phyloP scores from a whole-genome alignment of 2,329 filamentous ascomycete species.

The Sporothrix brunneoviolacea region DNA sequence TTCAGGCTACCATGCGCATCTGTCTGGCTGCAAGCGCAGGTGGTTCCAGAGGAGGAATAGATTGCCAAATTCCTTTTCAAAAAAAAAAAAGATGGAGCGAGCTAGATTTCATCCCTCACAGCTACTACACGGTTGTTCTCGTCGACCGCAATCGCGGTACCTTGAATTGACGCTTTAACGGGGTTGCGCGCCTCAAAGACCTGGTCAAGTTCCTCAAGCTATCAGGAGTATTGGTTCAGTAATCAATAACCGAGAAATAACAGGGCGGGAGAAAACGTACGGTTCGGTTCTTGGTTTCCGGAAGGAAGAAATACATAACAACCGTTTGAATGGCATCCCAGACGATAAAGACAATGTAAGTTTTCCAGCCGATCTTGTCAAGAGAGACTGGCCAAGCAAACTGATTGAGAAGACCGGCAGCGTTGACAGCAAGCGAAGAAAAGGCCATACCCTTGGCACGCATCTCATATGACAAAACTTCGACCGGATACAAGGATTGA shows the following conservation, averaged over 20 bases:
- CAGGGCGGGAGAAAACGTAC: neutral
- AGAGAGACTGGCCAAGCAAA: neutral
- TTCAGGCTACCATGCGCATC: too few relatives aligned
- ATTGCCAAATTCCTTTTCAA: too few relatives aligned
- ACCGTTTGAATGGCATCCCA: neutral
- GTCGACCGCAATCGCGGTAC: neutral
- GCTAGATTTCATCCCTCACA: too few relatives aligned
- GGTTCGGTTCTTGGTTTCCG: conserved; percentile 1
- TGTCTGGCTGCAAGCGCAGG: too few relatives aligned
- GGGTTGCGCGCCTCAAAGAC: conserved; percentile 1
- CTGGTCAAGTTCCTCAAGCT: conserved; percentile 1
- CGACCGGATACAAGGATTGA: neutral
- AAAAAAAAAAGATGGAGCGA: too few relatives aligned
- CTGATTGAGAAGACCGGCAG: neutral
- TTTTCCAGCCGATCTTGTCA: neutral
- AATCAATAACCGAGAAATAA: neutral
- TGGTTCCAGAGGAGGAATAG: too few relatives aligned
- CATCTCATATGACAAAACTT: conserved; percentile 3
- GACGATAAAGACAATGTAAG: conserved; percentile 1
- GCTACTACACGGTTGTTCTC: neutral
- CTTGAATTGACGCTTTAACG: neutral
- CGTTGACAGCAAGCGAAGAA: conserved; percentile 2
- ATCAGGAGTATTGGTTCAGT: neutral
- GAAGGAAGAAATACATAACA: neutral
- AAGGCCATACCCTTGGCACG: conserved; percentile 1